Conservation (phyloP, 805 yeast genomes). For the Candida germanica region DNA sequence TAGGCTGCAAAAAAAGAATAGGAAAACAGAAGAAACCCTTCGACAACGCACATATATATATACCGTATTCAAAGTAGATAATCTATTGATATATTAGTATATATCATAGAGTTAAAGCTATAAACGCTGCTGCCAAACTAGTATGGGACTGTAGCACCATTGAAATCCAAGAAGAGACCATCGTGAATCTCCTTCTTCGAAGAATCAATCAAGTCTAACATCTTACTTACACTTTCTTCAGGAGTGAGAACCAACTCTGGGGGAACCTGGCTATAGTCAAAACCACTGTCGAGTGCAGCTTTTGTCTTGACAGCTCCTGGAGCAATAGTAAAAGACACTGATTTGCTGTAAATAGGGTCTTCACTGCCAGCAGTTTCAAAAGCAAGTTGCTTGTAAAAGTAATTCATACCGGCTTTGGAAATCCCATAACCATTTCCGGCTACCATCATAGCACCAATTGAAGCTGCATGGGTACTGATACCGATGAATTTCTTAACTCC, state of each 20-base stretch:
- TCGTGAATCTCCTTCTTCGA: conserved; percentile 19
- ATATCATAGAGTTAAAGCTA: too few species aligned
- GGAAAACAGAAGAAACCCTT: too few species aligned
- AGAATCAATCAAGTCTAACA: conserved; percentile 15
- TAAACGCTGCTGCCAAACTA: too few species aligned
- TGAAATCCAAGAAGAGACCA: conserved; percentile 23
- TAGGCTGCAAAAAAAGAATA: too few species aligned
- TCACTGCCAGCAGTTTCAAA: conserved; percentile 49
- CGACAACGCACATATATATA: too few species aligned
- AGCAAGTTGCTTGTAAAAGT: conserved; percentile 76
- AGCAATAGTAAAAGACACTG: conserved; percentile 15
- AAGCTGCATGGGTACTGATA: conserved; percentile 19
- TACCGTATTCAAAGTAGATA: too few species aligned
- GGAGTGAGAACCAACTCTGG: neutral
- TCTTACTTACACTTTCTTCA: conserved; percentile 1
- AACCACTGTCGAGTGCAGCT: conserved; percentile 15
- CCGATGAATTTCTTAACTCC: conserved; percentile 22
- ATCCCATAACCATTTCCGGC: conserved; percentile 27
- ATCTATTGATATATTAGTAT: too few species aligned
- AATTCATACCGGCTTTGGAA: conserved; percentile 47
- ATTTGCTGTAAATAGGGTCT: conserved; percentile 18
- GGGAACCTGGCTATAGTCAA: conserved; percentile 17
- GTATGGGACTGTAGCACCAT: too few species aligned
- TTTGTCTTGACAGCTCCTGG: conserved; percentile 34
- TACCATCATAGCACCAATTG: conserved; percentile 18